Evolutionary conservation across 2,329 filamentous ascomycete species (phyloP).

Genomic region (Pleurostoma richardsiae): DNA sequence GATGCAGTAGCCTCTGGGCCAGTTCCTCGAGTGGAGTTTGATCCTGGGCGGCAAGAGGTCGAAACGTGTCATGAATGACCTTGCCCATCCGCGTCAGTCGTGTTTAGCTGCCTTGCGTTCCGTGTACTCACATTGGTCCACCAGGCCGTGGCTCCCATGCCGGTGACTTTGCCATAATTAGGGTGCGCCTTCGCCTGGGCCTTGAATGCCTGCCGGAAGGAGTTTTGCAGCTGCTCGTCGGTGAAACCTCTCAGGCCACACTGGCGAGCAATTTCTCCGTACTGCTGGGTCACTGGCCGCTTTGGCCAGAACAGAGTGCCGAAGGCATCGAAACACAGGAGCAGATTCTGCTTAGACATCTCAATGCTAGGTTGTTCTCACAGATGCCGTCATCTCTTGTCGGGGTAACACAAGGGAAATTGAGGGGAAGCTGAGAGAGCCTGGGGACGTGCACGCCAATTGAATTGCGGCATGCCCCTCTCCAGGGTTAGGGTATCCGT

Average conservation of each 20-base stretch:
- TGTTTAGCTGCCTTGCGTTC: not conserved
- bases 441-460: too few species aligned
- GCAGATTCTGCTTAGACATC: constrained; percentile 33
- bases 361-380: not conserved
- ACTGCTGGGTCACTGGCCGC: constrained; percentile 44
- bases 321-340: constrained; percentile 61
- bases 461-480: too few species aligned
- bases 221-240: constrained; percentile 30
- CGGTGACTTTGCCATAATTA: constrained; percentile 52
- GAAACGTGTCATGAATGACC: constrained; percentile 52
- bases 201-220: constrained; percentile 38
- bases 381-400: too few species aligned
- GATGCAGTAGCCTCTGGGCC: constrained; percentile 39
- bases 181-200: constrained; percentile 39
- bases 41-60: constrained; percentile 24
- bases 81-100: constrained; percentile 13
- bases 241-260: constrained; percentile 40
- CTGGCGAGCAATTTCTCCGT: constrained; percentile 43
- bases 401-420: too few species aligned
- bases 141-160: constrained; percentile 48
- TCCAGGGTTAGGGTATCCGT: too few species aligned
- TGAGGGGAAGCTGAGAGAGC: too few species aligned
- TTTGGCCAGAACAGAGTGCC: constrained; percentile 56
- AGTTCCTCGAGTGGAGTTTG: constrained; percentile 37
- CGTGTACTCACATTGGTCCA: constrained; percentile 49